Evolutionary conservation across 495 filamentous ascomycete genomes (phyloP).

Genomic region (Neurospora hispaniola): DNA sequence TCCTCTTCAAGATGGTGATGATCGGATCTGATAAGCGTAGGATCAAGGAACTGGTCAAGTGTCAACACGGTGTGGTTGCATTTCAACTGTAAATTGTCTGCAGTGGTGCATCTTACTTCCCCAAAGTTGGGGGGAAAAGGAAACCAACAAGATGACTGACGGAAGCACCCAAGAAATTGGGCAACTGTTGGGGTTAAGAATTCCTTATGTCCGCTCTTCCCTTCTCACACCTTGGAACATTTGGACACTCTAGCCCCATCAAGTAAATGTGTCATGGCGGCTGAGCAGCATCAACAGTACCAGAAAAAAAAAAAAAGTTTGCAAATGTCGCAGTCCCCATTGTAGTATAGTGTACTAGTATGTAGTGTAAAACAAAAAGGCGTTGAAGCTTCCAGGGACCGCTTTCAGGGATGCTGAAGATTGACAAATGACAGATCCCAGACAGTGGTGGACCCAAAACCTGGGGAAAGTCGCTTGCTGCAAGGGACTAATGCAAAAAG

Average conservation of each 20-base stretch:
- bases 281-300: background rate
- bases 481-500: background rate
- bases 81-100: background rate
- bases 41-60: background rate
- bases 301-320: background rate
- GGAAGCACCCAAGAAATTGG: background rate
- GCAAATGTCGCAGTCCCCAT: background rate
- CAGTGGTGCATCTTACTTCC: background rate
- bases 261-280: background rate
- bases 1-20: background rate
- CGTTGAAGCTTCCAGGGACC: background rate
- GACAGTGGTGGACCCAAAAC: background rate
- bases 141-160: background rate
- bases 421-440: background rate
- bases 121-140: background rate
- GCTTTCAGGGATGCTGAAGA: background rate
- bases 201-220: background rate
- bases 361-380: background rate
- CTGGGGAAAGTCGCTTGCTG: background rate
- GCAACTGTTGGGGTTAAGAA: background rate
- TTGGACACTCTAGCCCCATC: background rate
- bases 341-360: background rate
- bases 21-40: slow-evolving; percentile 10
- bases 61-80: background rate
- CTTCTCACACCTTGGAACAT: background rate